A percentile compares a stretch with the other conserved stretches of the same genome.
These are phyloP conservation scores for Auriscalpium orientale DNA, from an alignment of 768 basidiomycete species.

Conservation along the genomic window DNA sequence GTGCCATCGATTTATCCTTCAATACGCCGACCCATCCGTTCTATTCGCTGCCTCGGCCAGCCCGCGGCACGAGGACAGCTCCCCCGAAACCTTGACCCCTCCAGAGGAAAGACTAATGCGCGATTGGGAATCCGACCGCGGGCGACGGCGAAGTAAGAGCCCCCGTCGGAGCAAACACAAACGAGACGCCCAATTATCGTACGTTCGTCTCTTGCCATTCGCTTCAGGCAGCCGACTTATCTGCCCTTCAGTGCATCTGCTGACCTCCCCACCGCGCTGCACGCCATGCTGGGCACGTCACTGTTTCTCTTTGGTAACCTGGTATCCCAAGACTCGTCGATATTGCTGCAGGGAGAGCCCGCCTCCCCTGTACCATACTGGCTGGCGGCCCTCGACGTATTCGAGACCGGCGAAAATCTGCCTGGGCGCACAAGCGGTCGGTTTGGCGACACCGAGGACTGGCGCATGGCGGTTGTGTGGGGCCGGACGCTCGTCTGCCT, in stretches of 20 bases:
- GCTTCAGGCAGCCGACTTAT: neutral
- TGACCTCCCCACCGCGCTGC: conserved; percentile 59
- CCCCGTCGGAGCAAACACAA: neutral
- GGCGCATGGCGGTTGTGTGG: conserved; percentile 63
- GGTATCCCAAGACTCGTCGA: conserved; percentile 42
- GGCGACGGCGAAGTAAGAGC: conserved; percentile 6
- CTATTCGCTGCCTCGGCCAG: conserved; percentile 25
- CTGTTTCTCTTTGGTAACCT: conserved; percentile 59
- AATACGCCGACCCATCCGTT: conserved; percentile 49
- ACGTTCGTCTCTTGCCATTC: neutral
- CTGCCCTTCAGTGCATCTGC: neutral
- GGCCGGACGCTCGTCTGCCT: conserved; percentile 57
- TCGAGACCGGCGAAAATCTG: conserved; percentile 59
- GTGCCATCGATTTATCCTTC: conserved; percentile 53
- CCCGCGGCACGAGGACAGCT: conserved; percentile 1
- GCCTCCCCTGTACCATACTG: conserved; percentile 45
- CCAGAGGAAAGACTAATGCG: conserved; percentile 18
- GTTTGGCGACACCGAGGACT: conserved; percentile 39
- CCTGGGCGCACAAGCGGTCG: conserved; percentile 32
- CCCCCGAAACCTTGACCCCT: conserved; percentile 18
- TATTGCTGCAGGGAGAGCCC: conserved; percentile 51
- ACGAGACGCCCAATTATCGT: neutral
- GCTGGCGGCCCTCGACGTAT: conserved; percentile 63
- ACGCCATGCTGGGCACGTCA: conserved; percentile 55
- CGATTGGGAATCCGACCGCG: conserved; percentile 13